A percentile compares a stretch with the other conserved stretches of the same genome.
phyloP scores from a whole-genome alignment of 148 eudicot genomes.

The Camellia granthamiana region DNA sequence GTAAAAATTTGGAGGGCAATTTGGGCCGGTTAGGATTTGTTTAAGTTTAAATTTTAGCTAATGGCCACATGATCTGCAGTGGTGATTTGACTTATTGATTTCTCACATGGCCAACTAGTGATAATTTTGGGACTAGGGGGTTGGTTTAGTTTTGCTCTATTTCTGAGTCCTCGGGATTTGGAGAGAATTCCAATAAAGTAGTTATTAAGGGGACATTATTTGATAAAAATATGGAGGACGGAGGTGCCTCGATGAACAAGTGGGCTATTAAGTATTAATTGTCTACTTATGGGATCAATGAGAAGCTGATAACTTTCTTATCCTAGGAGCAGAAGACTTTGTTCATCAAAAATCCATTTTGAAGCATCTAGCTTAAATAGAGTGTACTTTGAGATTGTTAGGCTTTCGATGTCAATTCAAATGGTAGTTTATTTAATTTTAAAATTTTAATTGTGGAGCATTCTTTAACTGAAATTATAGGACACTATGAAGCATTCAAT shows the following conservation, averaged over 20 bases:
- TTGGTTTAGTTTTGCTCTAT: background rate
- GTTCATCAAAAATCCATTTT: background rate
- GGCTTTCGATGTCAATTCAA: background rate
- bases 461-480: background rate
- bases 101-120: background rate
- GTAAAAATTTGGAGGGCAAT: background rate
- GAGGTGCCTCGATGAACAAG: background rate
- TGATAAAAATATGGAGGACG: background rate
- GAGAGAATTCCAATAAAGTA: background rate
- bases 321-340: background rate
- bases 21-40: constrained; percentile 1
- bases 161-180: background rate
- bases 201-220: background rate
- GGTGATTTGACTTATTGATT: background rate
- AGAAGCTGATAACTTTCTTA: constrained; percentile 2
- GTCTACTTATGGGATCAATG: background rate
- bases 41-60: background rate
- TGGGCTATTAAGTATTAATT: background rate
- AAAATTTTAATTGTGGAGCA: background rate
- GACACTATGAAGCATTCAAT: background rate
- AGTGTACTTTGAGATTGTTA: background rate
- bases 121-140: background rate
- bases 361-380: background rate
- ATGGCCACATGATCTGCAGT: background rate
- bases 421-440: background rate